phyloP scores from a whole-genome alignment of 2,329 filamentous ascomycete species.

The Fusarium lateritium region DNA sequence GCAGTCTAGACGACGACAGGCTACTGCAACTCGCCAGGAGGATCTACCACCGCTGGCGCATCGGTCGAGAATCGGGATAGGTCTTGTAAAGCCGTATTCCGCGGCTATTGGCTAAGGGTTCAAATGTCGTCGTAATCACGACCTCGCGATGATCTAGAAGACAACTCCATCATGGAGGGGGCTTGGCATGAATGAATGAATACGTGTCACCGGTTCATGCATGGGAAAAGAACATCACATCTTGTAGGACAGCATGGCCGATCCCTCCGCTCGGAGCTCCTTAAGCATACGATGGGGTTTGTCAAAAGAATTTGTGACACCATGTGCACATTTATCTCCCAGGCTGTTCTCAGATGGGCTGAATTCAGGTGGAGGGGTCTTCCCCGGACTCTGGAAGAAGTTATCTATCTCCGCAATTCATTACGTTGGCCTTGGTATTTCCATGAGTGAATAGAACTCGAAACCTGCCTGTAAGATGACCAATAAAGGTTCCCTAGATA shows the following conservation, averaged over 20 bases:
- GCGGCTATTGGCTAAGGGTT: not conserved
- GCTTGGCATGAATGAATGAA: slow-evolving; percentile 4
- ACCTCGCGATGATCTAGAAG: slow-evolving; percentile 11
- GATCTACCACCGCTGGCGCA: slow-evolving; percentile 23
- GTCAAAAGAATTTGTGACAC: slow-evolving; percentile 13
- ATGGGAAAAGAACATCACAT: slow-evolving; percentile 15
- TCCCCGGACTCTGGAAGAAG: slow-evolving; percentile 18
- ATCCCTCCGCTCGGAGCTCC: slow-evolving; percentile 7
- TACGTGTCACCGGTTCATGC: slow-evolving; percentile 36
- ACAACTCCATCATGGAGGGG: not conserved
- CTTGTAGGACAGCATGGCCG: slow-evolving; percentile 18
- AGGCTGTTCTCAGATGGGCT: not conserved
- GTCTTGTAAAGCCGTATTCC: not conserved
- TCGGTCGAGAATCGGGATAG: slow-evolving; percentile 21
- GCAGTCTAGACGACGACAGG: slow-evolving; percentile 13
- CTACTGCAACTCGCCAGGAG: slow-evolving; percentile 34
- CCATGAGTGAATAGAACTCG: slow-evolving; percentile 34
- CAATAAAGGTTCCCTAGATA: slow-evolving; percentile 41
- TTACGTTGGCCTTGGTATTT: slow-evolving; percentile 41
- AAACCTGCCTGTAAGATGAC: slow-evolving; percentile 12
- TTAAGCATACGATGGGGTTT: slow-evolving; percentile 2
- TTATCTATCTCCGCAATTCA: slow-evolving; percentile 31
- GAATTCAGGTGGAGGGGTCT: slow-evolving; percentile 10
- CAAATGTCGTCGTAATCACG: slow-evolving; percentile 14
- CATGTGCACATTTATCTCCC: slow-evolving; percentile 9